These are phyloP conservation scores for Orbilia oligospora DNA, from an alignment of 2,329 filamentous ascomycete genomes.

Conservation along the genomic window DNA sequence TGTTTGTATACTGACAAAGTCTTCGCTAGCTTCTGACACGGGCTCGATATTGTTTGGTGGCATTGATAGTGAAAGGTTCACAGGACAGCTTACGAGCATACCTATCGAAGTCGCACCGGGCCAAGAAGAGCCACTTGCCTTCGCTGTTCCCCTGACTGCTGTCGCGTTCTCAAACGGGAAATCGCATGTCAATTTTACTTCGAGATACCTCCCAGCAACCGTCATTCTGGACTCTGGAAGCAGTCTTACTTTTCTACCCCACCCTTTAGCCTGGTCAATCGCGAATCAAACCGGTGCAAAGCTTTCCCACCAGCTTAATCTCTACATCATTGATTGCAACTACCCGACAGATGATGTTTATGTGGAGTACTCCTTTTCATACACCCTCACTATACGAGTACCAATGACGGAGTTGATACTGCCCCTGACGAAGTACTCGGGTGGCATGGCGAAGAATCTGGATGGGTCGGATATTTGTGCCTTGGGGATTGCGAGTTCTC, in stretches of 20 bases:
- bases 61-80: slow-evolving; percentile 70
- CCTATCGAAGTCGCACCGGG: slow-evolving; percentile 61
- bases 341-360: slow-evolving; percentile 68
- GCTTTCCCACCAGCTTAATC: slow-evolving; percentile 71
- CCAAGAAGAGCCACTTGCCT: slow-evolving; percentile 37
- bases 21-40: slow-evolving; percentile 61
- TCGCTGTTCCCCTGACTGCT: slow-evolving; percentile 41
- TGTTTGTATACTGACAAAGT: slow-evolving; percentile 3
- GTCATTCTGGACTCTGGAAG: slow-evolving; percentile 78
- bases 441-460: slow-evolving; percentile 27
- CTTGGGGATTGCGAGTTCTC: slow-evolving; percentile 36
- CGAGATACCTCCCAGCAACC: slow-evolving; percentile 71
- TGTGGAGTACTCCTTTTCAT: slow-evolving; percentile 73
- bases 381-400: slow-evolving; percentile 71
- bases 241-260: slow-evolving; percentile 63
- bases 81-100: slow-evolving; percentile 66
- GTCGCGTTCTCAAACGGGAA: slow-evolving; percentile 47
- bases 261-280: slow-evolving; percentile 60
- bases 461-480: slow-evolving; percentile 57
- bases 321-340: slow-evolving; percentile 76
- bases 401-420: slow-evolving; percentile 72
- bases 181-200: slow-evolving; percentile 68
- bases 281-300: slow-evolving; percentile 67
- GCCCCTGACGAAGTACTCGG: slow-evolving; percentile 51
- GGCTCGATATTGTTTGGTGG: slow-evolving; percentile 69